Conservation (phyloP, 352 stramenopile species). For the Plasmopara viticola region DNA sequence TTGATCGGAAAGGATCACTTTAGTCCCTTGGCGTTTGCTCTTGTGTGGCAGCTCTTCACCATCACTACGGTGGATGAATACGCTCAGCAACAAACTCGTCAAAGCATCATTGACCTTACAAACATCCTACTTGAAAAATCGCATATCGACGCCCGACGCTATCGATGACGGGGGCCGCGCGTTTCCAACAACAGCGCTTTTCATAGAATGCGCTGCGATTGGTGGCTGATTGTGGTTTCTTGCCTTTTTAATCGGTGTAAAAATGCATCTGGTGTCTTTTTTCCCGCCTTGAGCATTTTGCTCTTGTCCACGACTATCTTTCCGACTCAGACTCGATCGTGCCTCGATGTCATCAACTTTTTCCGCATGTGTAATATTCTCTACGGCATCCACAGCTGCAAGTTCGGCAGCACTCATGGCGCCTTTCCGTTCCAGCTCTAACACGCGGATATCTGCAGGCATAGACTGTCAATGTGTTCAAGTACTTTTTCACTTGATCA, state of each 20-base stretch:
- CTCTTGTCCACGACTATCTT: conserved; percentile 4
- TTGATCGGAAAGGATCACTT: neutral
- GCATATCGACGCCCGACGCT: conserved; percentile 23
- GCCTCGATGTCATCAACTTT: neutral
- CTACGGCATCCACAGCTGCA: neutral
- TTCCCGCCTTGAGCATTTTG: conserved; percentile 4
- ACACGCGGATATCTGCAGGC: conserved; percentile 44
- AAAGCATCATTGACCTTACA: neutral
- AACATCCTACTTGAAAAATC: conserved; percentile 39
- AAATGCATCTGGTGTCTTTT: conserved; percentile 33
- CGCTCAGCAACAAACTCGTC: neutral
- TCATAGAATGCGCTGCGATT: conserved; percentile 2
- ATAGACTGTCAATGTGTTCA: conserved; percentile 4
- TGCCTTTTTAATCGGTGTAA: conserved; percentile 48
- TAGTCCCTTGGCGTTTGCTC: conserved; percentile 4
- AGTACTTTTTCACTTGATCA: neutral
- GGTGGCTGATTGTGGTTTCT: conserved; percentile 18
- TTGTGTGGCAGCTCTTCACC: conserved; percentile 26
- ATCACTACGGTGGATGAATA: conserved; percentile 15
- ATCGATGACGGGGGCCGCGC: conserved; percentile 17
- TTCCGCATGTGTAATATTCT: neutral
- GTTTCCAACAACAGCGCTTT: neutral
- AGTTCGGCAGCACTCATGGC: conserved; percentile 5
- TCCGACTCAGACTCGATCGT: conserved; percentile 5
- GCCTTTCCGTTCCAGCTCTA: conserved; percentile 35